These are phyloP conservation scores for Pseudocercospora fuligena DNA, from an alignment of 2,329 filamentous ascomycete species.

Conservation along the genomic window DNA sequence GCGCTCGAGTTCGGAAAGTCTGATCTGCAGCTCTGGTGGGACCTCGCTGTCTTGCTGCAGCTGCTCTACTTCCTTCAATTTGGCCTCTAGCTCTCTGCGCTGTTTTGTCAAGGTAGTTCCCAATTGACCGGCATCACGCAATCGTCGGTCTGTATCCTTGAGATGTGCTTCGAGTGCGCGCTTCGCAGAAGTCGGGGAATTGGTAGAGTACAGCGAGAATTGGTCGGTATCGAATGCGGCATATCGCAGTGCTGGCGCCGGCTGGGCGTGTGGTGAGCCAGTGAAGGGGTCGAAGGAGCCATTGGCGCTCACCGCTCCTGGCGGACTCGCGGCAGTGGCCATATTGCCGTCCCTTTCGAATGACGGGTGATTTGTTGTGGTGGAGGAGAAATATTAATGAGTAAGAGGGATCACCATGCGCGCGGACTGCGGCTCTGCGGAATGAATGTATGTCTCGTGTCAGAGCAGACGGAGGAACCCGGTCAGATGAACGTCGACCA, in stretches of 20 bases:
- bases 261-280: constrained; percentile 39
- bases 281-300: constrained; percentile 52
- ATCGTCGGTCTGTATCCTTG: constrained; percentile 85
- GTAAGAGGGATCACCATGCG: constrained; percentile 9
- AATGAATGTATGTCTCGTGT: constrained; percentile 18
- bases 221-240: constrained; percentile 78
- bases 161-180: constrained; percentile 89
- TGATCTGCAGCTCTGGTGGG: constrained; percentile 78
- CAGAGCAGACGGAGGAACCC: constrained; percentile 10
- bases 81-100: constrained; percentile 79
- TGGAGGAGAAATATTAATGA: constrained; percentile 15
- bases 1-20: constrained; percentile 83
- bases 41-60: constrained; percentile 70
- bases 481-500: constrained; percentile 1
- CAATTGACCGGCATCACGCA: constrained; percentile 88
- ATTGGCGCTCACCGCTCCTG: constrained; percentile 48
- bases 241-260: constrained; percentile 65
- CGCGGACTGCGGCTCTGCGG: constrained; percentile 14
- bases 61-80: constrained; percentile 82
- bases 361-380: constrained; percentile 9
- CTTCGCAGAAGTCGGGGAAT: constrained; percentile 85
- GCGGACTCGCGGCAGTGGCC: constrained; percentile 49
- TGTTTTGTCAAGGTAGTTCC: constrained; percentile 88
- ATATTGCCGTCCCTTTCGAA: constrained; percentile 36
- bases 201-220: constrained; percentile 74